Conservation (phyloP, 805 yeast genomes). For the Lipomyces spencermartinsiae region DNA sequence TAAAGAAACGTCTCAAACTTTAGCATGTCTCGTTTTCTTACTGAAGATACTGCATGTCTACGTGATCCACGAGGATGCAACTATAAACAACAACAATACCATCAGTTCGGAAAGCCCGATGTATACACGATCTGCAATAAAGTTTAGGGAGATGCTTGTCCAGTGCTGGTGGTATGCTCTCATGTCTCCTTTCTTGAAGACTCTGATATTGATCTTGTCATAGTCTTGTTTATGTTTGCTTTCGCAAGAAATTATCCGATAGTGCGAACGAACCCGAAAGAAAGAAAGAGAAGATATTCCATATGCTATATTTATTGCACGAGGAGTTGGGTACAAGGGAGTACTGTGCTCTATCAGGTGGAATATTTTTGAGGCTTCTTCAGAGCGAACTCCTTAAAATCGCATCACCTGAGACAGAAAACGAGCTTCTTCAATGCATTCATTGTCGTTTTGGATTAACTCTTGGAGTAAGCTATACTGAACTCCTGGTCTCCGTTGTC, state of each 20-base stretch:
- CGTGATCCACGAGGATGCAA: slow-evolving; percentile 47
- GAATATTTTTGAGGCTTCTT: slow-evolving; percentile 65
- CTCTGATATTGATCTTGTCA: slow-evolving; percentile 4
- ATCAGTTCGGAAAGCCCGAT: slow-evolving; percentile 43
- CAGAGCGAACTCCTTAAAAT: slow-evolving; percentile 59
- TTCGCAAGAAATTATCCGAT: slow-evolving; percentile 22
- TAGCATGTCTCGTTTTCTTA: slow-evolving; percentile 41
- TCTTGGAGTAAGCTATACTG: slow-evolving; percentile 50
- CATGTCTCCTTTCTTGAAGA: slow-evolving; percentile 21
- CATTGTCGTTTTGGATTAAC: slow-evolving; percentile 77
- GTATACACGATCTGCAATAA: slow-evolving; percentile 44
- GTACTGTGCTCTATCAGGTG: slow-evolving; percentile 70
- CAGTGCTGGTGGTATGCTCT: slow-evolving; percentile 45
- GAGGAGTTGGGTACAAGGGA: slow-evolving; percentile 71
- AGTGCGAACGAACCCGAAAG: slow-evolving; percentile 36
- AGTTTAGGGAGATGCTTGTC: slow-evolving; percentile 45
- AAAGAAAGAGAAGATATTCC: slow-evolving; percentile 44
- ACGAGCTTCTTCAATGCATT: slow-evolving; percentile 76
- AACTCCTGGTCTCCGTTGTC: neutral
- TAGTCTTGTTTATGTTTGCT: slow-evolving; percentile 49
- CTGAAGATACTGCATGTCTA: slow-evolving; percentile 47
- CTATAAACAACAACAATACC: slow-evolving; percentile 40
- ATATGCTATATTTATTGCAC: slow-evolving; percentile 68
- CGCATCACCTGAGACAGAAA: slow-evolving; percentile 57
- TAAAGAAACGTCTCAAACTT: slow-evolving; percentile 6